Evolutionary conservation across 2,329 filamentous ascomycete genomes (phyloP).

Genomic region (Juglanconis oblonga): DNA sequence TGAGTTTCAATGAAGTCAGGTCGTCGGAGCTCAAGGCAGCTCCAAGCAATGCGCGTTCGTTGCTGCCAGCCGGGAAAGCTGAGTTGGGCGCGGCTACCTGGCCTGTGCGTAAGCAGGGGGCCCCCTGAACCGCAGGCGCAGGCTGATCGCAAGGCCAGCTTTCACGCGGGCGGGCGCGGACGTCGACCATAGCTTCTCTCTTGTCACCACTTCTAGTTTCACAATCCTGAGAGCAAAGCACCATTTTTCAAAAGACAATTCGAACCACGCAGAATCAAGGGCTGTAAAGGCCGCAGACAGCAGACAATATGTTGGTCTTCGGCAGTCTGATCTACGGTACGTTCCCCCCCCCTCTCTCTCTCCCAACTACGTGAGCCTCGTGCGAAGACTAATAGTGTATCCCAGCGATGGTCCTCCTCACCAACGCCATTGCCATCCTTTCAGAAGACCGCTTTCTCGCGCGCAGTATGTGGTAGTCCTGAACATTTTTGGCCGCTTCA

Average conservation of each 20-base stretch:
- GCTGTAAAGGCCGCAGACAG: constrained; percentile 11
- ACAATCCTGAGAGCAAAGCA: background rate
- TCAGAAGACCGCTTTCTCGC: constrained; percentile 93
- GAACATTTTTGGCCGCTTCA: background rate
- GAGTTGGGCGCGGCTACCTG: background rate
- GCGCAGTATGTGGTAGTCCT: constrained; percentile 57
- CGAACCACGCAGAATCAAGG: background rate
- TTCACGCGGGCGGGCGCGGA: background rate
- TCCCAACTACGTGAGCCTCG: background rate
- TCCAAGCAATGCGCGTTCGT: constrained; percentile 17
- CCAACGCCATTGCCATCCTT: constrained; percentile 90
- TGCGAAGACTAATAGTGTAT: constrained; percentile 3
- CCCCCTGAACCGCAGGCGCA: background rate
- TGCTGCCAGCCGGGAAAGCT: constrained; percentile 16
- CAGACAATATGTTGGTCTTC: constrained; percentile 62
- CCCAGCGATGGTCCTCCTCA: constrained; percentile 76
- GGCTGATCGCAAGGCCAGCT: background rate
- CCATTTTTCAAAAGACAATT: background rate
- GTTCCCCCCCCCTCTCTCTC: constrained; percentile 14
- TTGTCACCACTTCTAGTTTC: too few relatives aligned
- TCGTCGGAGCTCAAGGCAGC: constrained; percentile 20
- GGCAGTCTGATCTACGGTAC: constrained; percentile 72
- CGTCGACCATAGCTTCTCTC: too few relatives aligned
- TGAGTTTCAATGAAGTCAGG: constrained; percentile 8
- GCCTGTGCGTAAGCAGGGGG: background rate